phyloP scores from a whole-genome alignment of 23 red algal species.

The Gracilaria gracilis region DNA sequence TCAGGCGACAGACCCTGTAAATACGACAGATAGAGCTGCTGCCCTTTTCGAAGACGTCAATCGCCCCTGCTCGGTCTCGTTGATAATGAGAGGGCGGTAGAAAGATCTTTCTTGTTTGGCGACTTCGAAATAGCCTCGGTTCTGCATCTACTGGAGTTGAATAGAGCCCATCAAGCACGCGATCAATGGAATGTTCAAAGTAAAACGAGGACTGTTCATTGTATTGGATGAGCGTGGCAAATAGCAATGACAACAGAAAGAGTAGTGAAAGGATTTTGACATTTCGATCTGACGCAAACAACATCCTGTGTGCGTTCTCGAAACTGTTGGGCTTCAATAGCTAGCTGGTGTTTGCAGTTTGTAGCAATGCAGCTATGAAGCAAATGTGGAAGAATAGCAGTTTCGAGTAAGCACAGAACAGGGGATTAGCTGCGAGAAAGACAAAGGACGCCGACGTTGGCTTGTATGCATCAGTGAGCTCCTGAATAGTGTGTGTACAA shows the following conservation, averaged over 20 bases:
- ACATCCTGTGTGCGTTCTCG: neutral
- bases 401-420: neutral
- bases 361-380: too few relatives aligned
- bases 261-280: conserved; percentile 2
- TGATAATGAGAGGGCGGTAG: conserved; percentile 38
- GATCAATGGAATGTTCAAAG: conserved; percentile 5
- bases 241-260: neutral
- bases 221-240: conserved; percentile 17
- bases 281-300: conserved; percentile 12
- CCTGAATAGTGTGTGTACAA: neutral
- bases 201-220: neutral
- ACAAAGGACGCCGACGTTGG: neutral
- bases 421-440: neutral
- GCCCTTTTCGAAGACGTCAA: conserved; percentile 50
- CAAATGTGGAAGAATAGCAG: neutral
- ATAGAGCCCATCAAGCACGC: neutral
- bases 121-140: neutral
- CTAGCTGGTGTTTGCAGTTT: too few relatives aligned
- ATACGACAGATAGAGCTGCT: conserved; percentile 38
- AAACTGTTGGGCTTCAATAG: neutral
- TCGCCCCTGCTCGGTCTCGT: conserved; percentile 42
- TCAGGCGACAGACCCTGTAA: conserved; percentile 46
- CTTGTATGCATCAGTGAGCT: neutral
- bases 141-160: conserved; percentile 15
- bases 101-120: neutral